phyloP scores from a whole-genome alignment of 2,329 filamentous ascomycete genomes.

The Metarhizium sp. region DNA sequence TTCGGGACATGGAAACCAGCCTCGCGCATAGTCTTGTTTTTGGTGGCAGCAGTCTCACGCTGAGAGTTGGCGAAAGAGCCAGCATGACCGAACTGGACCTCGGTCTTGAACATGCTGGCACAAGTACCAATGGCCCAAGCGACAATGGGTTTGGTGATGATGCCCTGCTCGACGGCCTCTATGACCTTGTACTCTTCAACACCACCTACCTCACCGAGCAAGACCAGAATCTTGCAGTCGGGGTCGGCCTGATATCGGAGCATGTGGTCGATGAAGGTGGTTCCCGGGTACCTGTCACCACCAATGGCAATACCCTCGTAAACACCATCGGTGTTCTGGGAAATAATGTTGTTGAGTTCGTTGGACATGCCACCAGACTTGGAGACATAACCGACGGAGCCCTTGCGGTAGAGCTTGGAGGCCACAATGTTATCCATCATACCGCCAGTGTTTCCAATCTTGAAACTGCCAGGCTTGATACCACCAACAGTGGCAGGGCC shows the following conservation, averaged over 20 bases:
- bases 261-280: constrained; percentile 98
- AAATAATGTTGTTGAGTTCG: constrained; percentile 99
- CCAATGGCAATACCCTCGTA: constrained; percentile 99
- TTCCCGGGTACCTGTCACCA: constrained; percentile 97
- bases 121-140: constrained; percentile 99
- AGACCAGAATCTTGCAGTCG: constrained; percentile 91
- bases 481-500: constrained; percentile 97
- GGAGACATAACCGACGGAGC: constrained; percentile 97
- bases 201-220: constrained; percentile 97
- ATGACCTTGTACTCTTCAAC: constrained; percentile 99
- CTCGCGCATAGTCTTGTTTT: constrained; percentile 96
- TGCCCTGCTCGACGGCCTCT: constrained; percentile 87
- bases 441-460: constrained; percentile 99
- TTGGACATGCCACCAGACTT: constrained; percentile 99
- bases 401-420: constrained; percentile 99
- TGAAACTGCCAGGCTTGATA: constrained; percentile 98
- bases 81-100: constrained; percentile 98
- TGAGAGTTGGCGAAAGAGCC: constrained; percentile 98
- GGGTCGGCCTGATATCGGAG: constrained; percentile 94
- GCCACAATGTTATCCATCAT: constrained; percentile 99
- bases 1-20: constrained; percentile 91
- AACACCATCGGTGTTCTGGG: constrained; percentile 93
- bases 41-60: constrained; percentile 90
- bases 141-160: constrained; percentile 96
- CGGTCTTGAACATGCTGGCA: constrained; percentile 99